phyloP scores from a whole-genome alignment of 169 alveolate species.

The Miamiensis avidus region DNA sequence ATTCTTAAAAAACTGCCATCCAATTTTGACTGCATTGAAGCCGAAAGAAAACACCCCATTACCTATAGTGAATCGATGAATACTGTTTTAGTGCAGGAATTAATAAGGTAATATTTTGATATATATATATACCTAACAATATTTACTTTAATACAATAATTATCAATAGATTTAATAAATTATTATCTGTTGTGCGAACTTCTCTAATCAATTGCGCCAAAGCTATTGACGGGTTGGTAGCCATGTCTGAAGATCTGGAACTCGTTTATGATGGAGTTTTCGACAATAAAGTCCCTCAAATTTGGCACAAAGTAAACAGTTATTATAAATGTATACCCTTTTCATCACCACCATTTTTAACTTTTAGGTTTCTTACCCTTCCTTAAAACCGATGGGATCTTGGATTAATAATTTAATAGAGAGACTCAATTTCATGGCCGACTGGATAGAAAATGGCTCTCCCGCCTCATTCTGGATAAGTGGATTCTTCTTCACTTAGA shows the following conservation, averaged over 20 bases:
- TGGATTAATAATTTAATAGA: conserved; percentile 80
- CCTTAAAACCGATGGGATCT: conserved; percentile 85
- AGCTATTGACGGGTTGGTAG: conserved; percentile 88
- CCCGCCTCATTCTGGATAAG: conserved; percentile 84
- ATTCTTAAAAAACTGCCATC: conserved; percentile 74
- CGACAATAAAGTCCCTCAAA: conserved; percentile 76
- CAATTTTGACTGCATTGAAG: conserved; percentile 76
- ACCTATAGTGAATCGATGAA: conserved; percentile 77
- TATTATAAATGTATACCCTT: conserved; percentile 38
- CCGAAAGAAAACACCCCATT: conserved; percentile 80
- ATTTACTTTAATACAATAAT: conserved; percentile 33
- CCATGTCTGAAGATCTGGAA: conserved; percentile 90
- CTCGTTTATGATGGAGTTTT: conserved; percentile 73
- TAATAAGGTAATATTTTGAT: conserved; percentile 74
- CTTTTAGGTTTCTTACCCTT: conserved; percentile 76
- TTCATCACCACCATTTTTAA: conserved; percentile 43
- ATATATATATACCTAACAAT: conserved; percentile 70
- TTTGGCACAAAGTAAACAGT: conserved; percentile 65
- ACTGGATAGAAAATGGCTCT: conserved; percentile 83
- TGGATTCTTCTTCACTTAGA: conserved; percentile 85
- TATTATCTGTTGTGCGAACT: conserved; percentile 68
- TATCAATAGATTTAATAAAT: conserved; percentile 70
- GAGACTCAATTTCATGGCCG: conserved; percentile 76
- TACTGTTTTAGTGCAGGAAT: conserved; percentile 82
- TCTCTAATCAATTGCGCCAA: conserved; percentile 73